Conservation (phyloP, 495 filamentous ascomycete genomes). For the Cercophora scortea region DNA sequence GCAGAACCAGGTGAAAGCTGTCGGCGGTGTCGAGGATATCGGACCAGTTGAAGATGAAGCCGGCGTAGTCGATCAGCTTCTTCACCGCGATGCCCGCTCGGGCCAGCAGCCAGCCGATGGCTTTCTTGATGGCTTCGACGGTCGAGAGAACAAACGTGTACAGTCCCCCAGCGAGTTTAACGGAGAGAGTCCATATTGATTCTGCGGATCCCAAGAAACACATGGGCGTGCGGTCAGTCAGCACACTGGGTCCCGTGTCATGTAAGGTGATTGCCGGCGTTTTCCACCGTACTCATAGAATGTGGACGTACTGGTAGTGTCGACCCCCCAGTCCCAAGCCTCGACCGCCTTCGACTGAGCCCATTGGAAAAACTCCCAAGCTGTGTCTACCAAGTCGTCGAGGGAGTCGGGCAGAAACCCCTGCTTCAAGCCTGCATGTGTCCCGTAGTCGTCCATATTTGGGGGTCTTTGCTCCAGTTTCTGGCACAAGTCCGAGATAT, state of each 20-base stretch:
- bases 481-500: too few relatives aligned
- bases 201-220: too few relatives aligned
- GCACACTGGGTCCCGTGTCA: too few relatives aligned
- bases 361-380: not conserved
- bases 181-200: too few relatives aligned
- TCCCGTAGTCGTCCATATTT: too few relatives aligned
- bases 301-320: not conserved
- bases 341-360: not conserved
- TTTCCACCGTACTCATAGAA: too few relatives aligned
- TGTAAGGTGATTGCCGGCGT: too few relatives aligned
- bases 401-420: too few relatives aligned
- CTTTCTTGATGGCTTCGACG: not conserved
- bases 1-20: not conserved
- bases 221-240: too few relatives aligned
- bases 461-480: too few relatives aligned
- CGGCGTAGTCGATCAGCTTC: not conserved
- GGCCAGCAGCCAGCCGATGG: not conserved
- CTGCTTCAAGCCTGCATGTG: too few relatives aligned
- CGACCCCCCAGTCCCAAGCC: not conserved
- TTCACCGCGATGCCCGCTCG: not conserved
- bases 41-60: not conserved
- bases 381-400: not conserved
- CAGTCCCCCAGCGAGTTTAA: not conserved
- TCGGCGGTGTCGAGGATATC: not conserved
- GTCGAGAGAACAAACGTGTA: not conserved